A percentile compares a stretch with the other conserved stretches of the same genome.
These are phyloP conservation scores for Amanita rubescens DNA, from an alignment of 768 basidiomycete species.

Conservation along the genomic window DNA sequence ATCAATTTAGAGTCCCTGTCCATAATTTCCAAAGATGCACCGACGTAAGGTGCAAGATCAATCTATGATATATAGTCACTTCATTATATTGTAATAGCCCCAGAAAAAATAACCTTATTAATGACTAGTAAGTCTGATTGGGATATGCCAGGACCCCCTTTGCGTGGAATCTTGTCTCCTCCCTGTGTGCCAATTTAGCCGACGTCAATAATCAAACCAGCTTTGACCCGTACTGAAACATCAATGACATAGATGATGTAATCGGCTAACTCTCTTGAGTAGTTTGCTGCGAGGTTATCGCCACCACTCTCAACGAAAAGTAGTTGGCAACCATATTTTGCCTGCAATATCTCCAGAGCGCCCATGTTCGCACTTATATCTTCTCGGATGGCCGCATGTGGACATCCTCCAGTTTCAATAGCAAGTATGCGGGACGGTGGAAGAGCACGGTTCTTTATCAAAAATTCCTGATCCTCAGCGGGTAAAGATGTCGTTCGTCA, in stretches of 20 bases:
- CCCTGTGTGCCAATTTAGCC: slow-evolving; percentile 41
- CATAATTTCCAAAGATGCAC: slow-evolving; percentile 93
- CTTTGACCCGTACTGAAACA: slow-evolving; percentile 46
- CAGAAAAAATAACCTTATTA: slow-evolving; percentile 64
- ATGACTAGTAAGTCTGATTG: slow-evolving; percentile 91
- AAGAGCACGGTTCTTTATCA: slow-evolving; percentile 88
- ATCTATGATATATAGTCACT: slow-evolving; percentile 40
- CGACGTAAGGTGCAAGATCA: slow-evolving; percentile 88
- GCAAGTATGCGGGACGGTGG: slow-evolving; percentile 82
- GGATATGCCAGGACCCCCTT: slow-evolving; percentile 96
- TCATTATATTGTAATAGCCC: background rate
- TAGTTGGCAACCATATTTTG: slow-evolving; percentile 82
- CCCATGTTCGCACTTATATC: slow-evolving; percentile 98
- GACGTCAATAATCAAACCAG: slow-evolving; percentile 1
- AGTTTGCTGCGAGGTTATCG: slow-evolving; percentile 96
- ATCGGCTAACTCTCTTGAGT: slow-evolving; percentile 92
- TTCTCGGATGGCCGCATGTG: slow-evolving; percentile 96
- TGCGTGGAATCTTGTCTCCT: slow-evolving; percentile 96
- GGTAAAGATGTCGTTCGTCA: slow-evolving; percentile 99
- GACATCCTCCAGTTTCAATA: slow-evolving; percentile 97
- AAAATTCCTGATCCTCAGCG: slow-evolving; percentile 96
- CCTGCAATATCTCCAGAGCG: slow-evolving; percentile 90
- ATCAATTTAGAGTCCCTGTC: slow-evolving; percentile 86
- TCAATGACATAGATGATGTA: slow-evolving; percentile 95
- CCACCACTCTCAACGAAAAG: slow-evolving; percentile 96